Conservation (phyloP, 768 basidiomycete genomes). For the Stropharia rugosoannulata region DNA sequence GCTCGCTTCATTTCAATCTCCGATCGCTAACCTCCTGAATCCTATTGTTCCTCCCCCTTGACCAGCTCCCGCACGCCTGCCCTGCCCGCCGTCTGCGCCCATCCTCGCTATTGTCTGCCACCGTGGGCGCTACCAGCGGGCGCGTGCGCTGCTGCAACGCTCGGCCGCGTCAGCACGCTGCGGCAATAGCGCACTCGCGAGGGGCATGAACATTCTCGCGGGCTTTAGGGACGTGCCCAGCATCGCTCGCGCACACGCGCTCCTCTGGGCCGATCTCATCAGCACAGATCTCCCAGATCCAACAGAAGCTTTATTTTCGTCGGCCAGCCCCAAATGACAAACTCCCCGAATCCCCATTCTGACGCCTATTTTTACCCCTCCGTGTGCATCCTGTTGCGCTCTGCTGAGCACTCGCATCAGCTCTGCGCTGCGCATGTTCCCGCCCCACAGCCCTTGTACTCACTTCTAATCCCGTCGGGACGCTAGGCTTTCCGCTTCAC, state of each 20-base stretch:
- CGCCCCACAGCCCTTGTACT: not conserved
- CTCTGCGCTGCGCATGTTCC: not conserved
- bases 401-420: not conserved
- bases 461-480: not conserved
- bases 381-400: not conserved
- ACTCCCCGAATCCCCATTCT: not conserved
- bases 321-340: not conserved
- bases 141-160: not conserved
- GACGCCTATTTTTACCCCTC: conserved; percentile 1
- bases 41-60: conserved; percentile 15
- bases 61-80: not conserved
- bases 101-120: not conserved
- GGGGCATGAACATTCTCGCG: not conserved
- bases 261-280: conserved; percentile 3
- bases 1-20: conserved; percentile 23
- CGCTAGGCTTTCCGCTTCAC: not conserved
- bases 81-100: not conserved
- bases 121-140: too few relatives aligned
- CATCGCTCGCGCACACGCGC: too few relatives aligned
- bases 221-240: not conserved
- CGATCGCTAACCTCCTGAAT: conserved; percentile 15
- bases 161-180: not conserved
- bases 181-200: not conserved
- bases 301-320: conserved; percentile 6
- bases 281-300: conserved; percentile 6